Conservation (phyloP, 495 filamentous ascomycete species). For the Podospora sp. region DNA sequence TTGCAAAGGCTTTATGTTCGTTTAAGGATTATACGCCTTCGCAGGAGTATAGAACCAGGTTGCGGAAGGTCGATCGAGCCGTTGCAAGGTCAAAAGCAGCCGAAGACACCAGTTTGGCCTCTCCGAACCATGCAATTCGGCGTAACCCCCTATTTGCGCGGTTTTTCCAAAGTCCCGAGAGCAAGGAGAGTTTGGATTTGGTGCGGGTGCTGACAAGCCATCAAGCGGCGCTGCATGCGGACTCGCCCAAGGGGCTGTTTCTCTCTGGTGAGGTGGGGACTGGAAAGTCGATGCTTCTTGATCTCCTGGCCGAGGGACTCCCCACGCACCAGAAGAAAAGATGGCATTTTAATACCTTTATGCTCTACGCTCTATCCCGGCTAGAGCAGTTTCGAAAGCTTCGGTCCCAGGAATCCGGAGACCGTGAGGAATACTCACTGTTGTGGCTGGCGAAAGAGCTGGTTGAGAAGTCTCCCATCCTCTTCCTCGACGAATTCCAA, state of each 20-base stretch:
- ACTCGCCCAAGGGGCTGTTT: constrained; percentile 66
- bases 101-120: constrained; percentile 38
- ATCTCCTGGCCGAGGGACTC: constrained; percentile 67
- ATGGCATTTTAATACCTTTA: constrained; percentile 78
- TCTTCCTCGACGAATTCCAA: constrained; percentile 77
- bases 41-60: constrained; percentile 59
- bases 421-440: constrained; percentile 59
- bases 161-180: constrained; percentile 41
- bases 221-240: constrained; percentile 62
- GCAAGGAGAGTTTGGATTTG: constrained; percentile 58
- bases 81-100: constrained; percentile 35
- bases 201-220: constrained; percentile 61
- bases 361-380: constrained; percentile 66
- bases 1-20: constrained; percentile 68
- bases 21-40: constrained; percentile 67
- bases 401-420: constrained; percentile 31
- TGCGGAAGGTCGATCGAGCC: constrained; percentile 53
- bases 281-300: constrained; percentile 71
- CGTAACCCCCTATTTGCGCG: constrained; percentile 54
- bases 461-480: constrained; percentile 65
- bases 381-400: constrained; percentile 60
- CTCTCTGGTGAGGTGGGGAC: constrained; percentile 73
- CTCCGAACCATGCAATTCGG: constrained; percentile 49
- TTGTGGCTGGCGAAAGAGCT: constrained; percentile 69
- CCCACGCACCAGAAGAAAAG: constrained; percentile 66